Conservation (phyloP, 2,329 filamentous ascomycete species). For the Talaromyces sp. region DNA sequence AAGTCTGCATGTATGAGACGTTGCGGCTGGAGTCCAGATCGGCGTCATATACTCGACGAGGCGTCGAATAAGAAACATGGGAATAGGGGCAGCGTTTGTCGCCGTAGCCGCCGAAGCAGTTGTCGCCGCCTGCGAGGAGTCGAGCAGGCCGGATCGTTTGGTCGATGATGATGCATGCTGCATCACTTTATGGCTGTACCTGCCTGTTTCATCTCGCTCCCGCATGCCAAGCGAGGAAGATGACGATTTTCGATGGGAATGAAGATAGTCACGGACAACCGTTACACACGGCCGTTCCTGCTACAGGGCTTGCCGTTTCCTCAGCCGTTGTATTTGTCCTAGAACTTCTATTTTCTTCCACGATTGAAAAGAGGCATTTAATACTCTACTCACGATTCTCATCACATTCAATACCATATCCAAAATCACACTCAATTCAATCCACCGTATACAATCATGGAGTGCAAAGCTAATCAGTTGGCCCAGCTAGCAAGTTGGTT, state of each 20-base stretch:
- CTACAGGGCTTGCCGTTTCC: neutral
- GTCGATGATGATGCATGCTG: neutral
- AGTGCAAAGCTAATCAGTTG: slow-evolving; percentile 18
- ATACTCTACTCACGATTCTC: neutral
- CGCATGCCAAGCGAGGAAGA: slow-evolving; percentile 14
- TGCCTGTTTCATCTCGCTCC: slow-evolving; percentile 13
- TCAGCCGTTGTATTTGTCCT: neutral
- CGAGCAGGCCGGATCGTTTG: neutral
- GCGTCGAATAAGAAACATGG: slow-evolving; percentile 4
- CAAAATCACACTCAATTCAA: neutral
- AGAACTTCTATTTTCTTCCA: neutral
- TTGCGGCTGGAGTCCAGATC: slow-evolving; percentile 9
- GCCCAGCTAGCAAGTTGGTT: slow-evolving; percentile 10
- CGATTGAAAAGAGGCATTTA: neutral
- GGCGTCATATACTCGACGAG: slow-evolving; percentile 3
- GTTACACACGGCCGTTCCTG: slow-evolving; percentile 7
- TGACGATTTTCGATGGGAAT: slow-evolving; percentile 5
- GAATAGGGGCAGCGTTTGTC: slow-evolving; percentile 2
- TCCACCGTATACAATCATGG: slow-evolving; percentile 7
- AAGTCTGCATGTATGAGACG: neutral
- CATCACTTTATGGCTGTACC: slow-evolving; percentile 12
- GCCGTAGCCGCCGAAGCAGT: slow-evolving; percentile 11
- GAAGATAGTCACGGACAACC: slow-evolving; percentile 4
- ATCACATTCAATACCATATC: neutral
- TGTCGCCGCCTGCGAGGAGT: neutral